Evolutionary conservation across 352 stramenopile species (phyloP), one percentile per base, ranked within the genome.

Genomic region (Globisporangium camurandrum): DNA sequence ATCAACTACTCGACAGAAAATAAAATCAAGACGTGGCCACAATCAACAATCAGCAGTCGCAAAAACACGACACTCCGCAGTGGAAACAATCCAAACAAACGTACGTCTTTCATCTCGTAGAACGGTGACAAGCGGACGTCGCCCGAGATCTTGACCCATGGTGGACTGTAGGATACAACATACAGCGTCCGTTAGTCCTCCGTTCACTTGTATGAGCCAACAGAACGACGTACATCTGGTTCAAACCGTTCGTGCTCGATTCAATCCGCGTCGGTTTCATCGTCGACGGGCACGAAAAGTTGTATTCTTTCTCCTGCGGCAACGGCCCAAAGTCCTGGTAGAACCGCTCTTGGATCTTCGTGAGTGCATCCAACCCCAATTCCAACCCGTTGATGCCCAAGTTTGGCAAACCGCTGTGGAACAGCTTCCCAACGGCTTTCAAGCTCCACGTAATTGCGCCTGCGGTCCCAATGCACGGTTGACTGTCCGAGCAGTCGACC

Each of bases 101-200:
- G 41, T 78, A 94, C 80, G 49, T 93, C 79, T 52, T 90, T 67
- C 59, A 96, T 83, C 28, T 95, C 76, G 67, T 97, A 97, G 61
- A 97, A 97, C 8, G 90, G 90, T 37, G 83, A 94, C 12, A 96
- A 57, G 33, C 90, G 84, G 34, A 95, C 86, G 46, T 97, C 90
- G 33, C 90, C 90, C 19, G 84, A 86, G 54, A 97, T 76, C 53
- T 93, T 95, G 10, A 81, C 73, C 71, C 88, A 93, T 54, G 88
- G 80, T 8, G 88, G 88, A 57, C 95, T 93, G 38, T 23, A 11
- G 39, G 7, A 40, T 22, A 43, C 6, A 9, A 16, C 5, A 27
- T 16, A 19, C 46, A 2, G 27, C 26, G 5, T 41, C 4, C 9
- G 26, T 66, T 19, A 57, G 33, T 26, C 46, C 6, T 17, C 4